Conservation (phyloP, 2,329 filamentous ascomycete species). For the Alternaria ventricosa region DNA sequence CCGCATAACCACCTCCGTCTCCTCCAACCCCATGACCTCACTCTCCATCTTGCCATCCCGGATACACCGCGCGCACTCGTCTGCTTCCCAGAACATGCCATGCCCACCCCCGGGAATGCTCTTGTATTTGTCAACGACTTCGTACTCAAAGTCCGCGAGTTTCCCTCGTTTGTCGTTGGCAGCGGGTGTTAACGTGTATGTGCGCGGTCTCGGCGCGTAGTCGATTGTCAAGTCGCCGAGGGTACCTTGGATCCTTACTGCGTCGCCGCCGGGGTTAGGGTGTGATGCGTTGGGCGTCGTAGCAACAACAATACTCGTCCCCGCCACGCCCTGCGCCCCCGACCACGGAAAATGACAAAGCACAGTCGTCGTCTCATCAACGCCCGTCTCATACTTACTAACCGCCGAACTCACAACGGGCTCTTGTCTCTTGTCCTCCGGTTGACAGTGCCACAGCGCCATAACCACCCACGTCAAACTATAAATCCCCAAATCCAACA, state of each 20-base stretch:
- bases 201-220: slow-evolving; percentile 69
- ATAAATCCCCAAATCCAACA: slow-evolving; percentile 88
- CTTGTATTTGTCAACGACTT: slow-evolving; percentile 46
- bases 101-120: slow-evolving; percentile 66
- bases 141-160: slow-evolving; percentile 57
- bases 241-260: slow-evolving; percentile 76
- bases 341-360: slow-evolving; percentile 72
- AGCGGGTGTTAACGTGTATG: slow-evolving; percentile 66
- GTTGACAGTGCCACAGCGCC: slow-evolving; percentile 80
- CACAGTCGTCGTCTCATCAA: slow-evolving; percentile 77
- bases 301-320: slow-evolving; percentile 48
- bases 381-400: slow-evolving; percentile 73
- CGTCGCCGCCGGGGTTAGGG: slow-evolving; percentile 61
- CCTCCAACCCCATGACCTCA: slow-evolving; percentile 65
- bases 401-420: slow-evolving; percentile 71
- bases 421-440: slow-evolving; percentile 65
- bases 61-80: slow-evolving; percentile 76
- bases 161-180: slow-evolving; percentile 69
- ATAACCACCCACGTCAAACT: slow-evolving; percentile 90
- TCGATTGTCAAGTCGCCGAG: slow-evolving; percentile 80
- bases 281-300: slow-evolving; percentile 62
- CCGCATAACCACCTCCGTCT: slow-evolving; percentile 87
- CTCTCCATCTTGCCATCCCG: slow-evolving; percentile 82
- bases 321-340: slow-evolving; percentile 71
- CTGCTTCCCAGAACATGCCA: slow-evolving; percentile 90